Evolutionary conservation across 2,329 filamentous ascomycete species (phyloP), one percentile per base, ranked within the genome.

Genomic region (Aspergillus sp.): DNA sequence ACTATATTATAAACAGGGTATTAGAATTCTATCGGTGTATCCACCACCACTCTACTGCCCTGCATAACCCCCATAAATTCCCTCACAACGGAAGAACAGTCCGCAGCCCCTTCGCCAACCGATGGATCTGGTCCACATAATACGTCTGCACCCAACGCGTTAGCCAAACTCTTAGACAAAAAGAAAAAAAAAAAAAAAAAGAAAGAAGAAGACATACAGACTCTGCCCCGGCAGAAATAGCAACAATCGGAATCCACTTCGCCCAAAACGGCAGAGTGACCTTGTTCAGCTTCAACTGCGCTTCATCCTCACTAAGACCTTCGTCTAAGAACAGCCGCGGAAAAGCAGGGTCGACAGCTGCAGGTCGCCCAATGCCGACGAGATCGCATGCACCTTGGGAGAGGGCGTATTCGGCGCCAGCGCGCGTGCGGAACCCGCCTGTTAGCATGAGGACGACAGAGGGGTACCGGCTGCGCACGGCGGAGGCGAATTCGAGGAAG

Each of bases 401-500:
- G 6, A 84, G 66, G 11, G 81, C 82, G 6, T 76, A 72, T 23
- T 80, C 77, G 72, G 84, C 84, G 2, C 79, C 82, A 0, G 69
- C 67, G 3, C 80, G 73, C 0, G 79, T 82, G 1, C 85, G 79
- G 69, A 90, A 87, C 0, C 86, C 87, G 3, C 87, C 86, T 0
- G 85, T 88, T 3, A 89, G 78, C 75, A 85, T 81, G 33, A 86
- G 69, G 0, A 79, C 72, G 0, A 82, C 70, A 3, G 72, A 61
- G 0, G 79, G 77, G 55, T 82, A 77, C 23, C 73, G 70, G 4
- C 68, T 65, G 27, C 83, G 78, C 35, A 84, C 79, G 8, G 77
- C 73, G n/a, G 76, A 73, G 0, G 85, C 84, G 61, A 89, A 90
- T 46, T 88, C 83, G 1, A 89, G 75, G 73, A 90, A 90, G 76